Evolutionary conservation across 2,329 filamentous ascomycete genomes (phyloP), one percentile per base, ranked within the genome.

Genomic region (Cercospora citrullina): DNA sequence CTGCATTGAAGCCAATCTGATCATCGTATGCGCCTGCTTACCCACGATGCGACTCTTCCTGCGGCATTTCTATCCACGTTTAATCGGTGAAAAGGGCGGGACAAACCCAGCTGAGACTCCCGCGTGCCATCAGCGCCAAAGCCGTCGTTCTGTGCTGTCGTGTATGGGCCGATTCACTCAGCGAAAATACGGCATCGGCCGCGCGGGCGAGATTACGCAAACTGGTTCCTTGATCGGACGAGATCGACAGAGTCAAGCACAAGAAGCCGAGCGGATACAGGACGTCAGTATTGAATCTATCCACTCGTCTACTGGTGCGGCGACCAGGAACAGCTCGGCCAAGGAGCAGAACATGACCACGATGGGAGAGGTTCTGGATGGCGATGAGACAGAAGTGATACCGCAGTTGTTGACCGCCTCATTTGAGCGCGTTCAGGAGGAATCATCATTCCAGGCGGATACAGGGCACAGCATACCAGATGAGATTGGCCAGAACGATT

Each of bases 31-130:
- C 51, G 65, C 61, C 16, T 69, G 68, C 28, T 36, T 69, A 6
- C 68, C 68, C 28, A 67, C 65, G 28, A 33, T 69, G 9, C 68
- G 65, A 18, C 68, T 67, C 36, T 69, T 67, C 62, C 63, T 69
- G 58, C 68, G 65, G 16, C 65, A 67, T 48, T 65, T 69, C 10
- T 65, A 57, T 18, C 68, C 68, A 31, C 58, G 65, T 2, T 18
- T 63, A n/a, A 69, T 69, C 9, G 68, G 68, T 26, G 64, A 69
- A 58, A 36, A 64, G 18, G 21, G 21, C 10, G 8, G n/a, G 9
- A 9, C 9, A 23, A 12, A 23, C 5, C 3, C 18, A 48, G 45
- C 18, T 23, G 18, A 48, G 8, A 18, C 45, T 12, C 45, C 9
- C 18, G 18, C 45, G 18, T 48, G 23, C 45, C 45, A 14, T 14